phyloP scores from a whole-genome alignment of 106 monocot genomes.

The Xerophyta viscosa region DNA sequence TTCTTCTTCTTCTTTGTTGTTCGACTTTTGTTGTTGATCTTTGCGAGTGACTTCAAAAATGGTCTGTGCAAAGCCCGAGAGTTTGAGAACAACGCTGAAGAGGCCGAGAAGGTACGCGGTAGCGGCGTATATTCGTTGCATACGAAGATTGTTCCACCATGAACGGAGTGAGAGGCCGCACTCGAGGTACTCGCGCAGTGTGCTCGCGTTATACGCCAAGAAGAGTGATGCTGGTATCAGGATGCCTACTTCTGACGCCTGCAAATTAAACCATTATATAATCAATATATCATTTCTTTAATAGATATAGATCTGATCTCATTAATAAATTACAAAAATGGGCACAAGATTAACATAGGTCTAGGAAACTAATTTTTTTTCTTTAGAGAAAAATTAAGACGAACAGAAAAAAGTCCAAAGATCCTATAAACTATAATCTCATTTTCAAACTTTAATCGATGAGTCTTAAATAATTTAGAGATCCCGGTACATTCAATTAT shows the following conservation, averaged over 20 bases:
- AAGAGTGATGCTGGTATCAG: constrained; percentile 15
- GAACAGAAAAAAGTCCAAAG: no score
- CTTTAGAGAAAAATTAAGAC: no score
- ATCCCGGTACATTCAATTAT: no score
- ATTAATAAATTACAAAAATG: background rate
- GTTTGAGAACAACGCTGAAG: constrained; percentile 28
- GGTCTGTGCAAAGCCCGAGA: constrained; percentile 37
- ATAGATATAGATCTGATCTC: background rate
- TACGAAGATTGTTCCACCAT: constrained; percentile 67
- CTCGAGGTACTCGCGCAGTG: constrained; percentile 20
- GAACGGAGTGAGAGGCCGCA: constrained; percentile 22
- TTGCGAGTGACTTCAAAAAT: constrained; percentile 51
- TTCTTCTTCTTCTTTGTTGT: background rate
- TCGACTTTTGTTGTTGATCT: constrained; percentile 12
- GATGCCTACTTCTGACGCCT: constrained; percentile 18
- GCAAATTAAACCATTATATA: constrained; percentile 2
- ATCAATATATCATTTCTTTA: background rate
- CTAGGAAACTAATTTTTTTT: no score
- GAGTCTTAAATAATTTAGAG: no score
- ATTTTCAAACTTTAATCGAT: no score
- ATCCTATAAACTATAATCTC: no score
- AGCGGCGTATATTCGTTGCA: constrained; percentile 20
- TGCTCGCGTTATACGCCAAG: constrained; percentile 10
- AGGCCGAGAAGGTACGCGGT: constrained; percentile 38
- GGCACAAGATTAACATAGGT: no score